phyloP scores from a whole-genome alignment of 31 red algal genomes.

The Endocladia muricata region DNA sequence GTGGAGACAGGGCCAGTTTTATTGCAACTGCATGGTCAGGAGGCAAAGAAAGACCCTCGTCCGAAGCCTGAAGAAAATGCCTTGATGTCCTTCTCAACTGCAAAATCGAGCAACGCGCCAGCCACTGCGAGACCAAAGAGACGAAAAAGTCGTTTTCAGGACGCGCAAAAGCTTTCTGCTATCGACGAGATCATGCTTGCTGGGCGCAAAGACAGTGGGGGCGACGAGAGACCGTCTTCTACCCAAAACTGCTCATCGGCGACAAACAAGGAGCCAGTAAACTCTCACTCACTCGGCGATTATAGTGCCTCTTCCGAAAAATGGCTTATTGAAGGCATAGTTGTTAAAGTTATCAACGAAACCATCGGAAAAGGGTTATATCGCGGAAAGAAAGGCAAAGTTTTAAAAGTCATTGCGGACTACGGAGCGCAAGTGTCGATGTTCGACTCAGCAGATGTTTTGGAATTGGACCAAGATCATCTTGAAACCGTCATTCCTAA shows the following conservation, averaged over 20 bases:
- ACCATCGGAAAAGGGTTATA: slow-evolving; percentile 30
- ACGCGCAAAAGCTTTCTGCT: slow-evolving; percentile 28
- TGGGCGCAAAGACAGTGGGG: neutral
- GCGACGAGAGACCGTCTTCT: too few relatives aligned
- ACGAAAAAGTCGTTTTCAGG: neutral
- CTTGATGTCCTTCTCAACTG: neutral
- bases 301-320: too few relatives aligned
- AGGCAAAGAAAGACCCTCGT: neutral
- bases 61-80: neutral
- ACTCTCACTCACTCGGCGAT: neutral
- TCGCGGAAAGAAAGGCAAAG: slow-evolving; percentile 46
- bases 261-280: neutral
- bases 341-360: slow-evolving; percentile 53
- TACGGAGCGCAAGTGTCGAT: slow-evolving; percentile 47
- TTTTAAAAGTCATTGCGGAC: slow-evolving; percentile 46
- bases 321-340: slow-evolving; percentile 44
- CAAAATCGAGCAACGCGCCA: neutral
- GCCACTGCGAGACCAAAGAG: neutral
- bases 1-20: neutral
- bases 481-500: slow-evolving; percentile 82
- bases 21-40: neutral
- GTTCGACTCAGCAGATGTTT: slow-evolving; percentile 25
- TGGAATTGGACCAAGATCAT: slow-evolving; percentile 83
- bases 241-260: neutral
- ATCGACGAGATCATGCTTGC: slow-evolving; percentile 34